Base-by-base conservation (phyloP, 768 basidiomycete species). In the Amanita thiersii region DNA sequence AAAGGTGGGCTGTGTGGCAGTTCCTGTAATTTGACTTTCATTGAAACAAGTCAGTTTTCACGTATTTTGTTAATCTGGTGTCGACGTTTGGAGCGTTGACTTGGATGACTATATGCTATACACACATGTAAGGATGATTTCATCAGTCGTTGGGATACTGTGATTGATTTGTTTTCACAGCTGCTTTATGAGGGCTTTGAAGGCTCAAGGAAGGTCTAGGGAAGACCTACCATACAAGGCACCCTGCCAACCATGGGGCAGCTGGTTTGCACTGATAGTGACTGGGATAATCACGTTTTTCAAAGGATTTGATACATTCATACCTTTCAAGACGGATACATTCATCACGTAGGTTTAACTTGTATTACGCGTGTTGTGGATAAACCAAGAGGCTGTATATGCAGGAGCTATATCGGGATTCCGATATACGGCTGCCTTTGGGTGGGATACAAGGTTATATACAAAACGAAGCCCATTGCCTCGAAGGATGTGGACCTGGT, bases 211-310 rank as follows among this genome's bases (percentile, higher is more conserved):
- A 11, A 57, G 63, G 43, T 64, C 63, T 15, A 57, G 70, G 35
- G 64, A 70, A 33, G 56, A 57, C 11, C 54, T 73, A 4, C 69
- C 72, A 2, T 70, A 69, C 50, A 69, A 73, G 55, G 77, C 73
- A 5, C 77, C 79, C n/a, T 75, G 78, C 54, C 75, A 75, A 52
- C 75, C 76, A 18, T 79, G 67, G 58, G 73, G 76, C 17, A 72
- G 72, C 31, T 78, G 70, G 72, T 71, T 77, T 52, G 80, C 78
- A 18, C 56, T 79, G 9, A 59, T 65, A 31, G 60, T 69, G 21
- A 77, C 75, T 1, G 63, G 49, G 7, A 63, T 78, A 39, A 73
- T 80, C 47, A 70, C 69, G 2, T 42, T 77, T 4, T 79, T 81
- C 63, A 79, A 81, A 56, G 74, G 72, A 18, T 73, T 72, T 32